A percentile compares a stretch with the other conserved stretches of the same genome.
phyloP scores from a whole-genome alignment of 2,329 filamentous ascomycete species.

The Herpotrichia juniperi region DNA sequence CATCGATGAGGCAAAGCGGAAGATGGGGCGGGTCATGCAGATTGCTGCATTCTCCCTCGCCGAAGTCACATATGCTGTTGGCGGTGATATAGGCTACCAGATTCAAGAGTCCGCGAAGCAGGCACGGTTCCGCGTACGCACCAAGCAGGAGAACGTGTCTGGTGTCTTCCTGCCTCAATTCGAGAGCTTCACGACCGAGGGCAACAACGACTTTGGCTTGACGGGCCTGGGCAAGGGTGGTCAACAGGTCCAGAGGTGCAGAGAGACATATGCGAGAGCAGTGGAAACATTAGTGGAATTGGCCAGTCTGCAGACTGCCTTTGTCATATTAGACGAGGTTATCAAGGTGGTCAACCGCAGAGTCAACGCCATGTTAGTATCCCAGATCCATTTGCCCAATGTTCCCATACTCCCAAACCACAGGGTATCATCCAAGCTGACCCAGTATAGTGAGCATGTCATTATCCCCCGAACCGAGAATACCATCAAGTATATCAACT shows the following conservation, averaged over 20 bases:
- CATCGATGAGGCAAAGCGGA: conserved; percentile 98
- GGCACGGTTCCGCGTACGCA: conserved; percentile 89
- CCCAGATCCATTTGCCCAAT: background rate
- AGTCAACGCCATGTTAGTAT: conserved; percentile 89
- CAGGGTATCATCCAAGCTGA: conserved; percentile 19
- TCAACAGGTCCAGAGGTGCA: conserved; percentile 92
- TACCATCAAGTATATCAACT: conserved; percentile 99
- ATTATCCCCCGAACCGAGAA: conserved; percentile 98
- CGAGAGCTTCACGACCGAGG: conserved; percentile 87
- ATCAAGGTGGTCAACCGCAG: conserved; percentile 99
- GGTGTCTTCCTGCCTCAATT: conserved; percentile 94
- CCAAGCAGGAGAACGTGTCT: conserved; percentile 98
- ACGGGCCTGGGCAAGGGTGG: conserved; percentile 96
- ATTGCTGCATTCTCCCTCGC: conserved; percentile 97
- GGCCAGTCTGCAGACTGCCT: conserved; percentile 94
- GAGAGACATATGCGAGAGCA: conserved; percentile 93
- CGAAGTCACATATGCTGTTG: conserved; percentile 96
- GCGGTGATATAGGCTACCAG: conserved; percentile 92
- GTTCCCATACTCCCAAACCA: background rate
- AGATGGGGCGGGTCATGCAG: conserved; percentile 99
- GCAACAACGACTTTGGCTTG: conserved; percentile 93
- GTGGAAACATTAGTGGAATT: conserved; percentile 96
- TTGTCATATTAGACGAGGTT: conserved; percentile 96
- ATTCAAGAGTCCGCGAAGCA: conserved; percentile 95
- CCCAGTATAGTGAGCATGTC: conserved; percentile 72